Evolutionary conservation across 805 yeast genomes (phyloP), one percentile per base, ranked within the genome.

Genomic region (Komagataella phaffii): DNA sequence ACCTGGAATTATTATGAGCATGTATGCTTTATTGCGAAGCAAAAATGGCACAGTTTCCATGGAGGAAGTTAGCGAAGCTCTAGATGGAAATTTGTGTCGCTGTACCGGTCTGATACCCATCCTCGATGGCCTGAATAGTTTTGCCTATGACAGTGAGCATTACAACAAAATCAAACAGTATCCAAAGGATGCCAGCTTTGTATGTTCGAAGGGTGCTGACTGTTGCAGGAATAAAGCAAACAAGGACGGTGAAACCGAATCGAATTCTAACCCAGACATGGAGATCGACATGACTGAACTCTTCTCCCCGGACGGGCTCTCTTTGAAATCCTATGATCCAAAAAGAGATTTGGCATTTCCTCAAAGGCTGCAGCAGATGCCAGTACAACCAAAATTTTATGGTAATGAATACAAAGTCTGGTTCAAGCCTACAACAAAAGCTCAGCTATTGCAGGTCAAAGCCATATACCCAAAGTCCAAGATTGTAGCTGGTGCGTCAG

Each of bases 101-200:
- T 73, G 78, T 59, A 73, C 78, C 6, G 78, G 78, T 6, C 74
- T 73, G 58, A 73, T 71, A 64, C 76, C 78, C 3, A 73, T 73
- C 46, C 64, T 73, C 14, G 76, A 73, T 54, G 77, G 77, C 6
- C 74, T 74, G 3, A 61, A 67, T 51, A 69, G 74, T 5, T 73
- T 73, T 60, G 69, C 70, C 3, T 55, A 61, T 51, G 68, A 65
- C 51, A 61, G 65, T 45, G 65, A 63, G 46, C 59, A 64, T 48
- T 62, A 56, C 53, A 63, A 64, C 54, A 47, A 51, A 51, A 58
- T 58, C 21, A 59, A 61, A 48, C 53, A 54, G 49, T 21, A 45
- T 12, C 47, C 47, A 6, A 45, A 23, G 44, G 43, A 46, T 21
- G 54, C 50, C 18, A 52, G 51, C 6, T 49, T 49, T 36, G 36